Evolutionary conservation across 768 basidiomycete genomes (phyloP).

Genomic region (Pisolithus microcarpus): DNA sequence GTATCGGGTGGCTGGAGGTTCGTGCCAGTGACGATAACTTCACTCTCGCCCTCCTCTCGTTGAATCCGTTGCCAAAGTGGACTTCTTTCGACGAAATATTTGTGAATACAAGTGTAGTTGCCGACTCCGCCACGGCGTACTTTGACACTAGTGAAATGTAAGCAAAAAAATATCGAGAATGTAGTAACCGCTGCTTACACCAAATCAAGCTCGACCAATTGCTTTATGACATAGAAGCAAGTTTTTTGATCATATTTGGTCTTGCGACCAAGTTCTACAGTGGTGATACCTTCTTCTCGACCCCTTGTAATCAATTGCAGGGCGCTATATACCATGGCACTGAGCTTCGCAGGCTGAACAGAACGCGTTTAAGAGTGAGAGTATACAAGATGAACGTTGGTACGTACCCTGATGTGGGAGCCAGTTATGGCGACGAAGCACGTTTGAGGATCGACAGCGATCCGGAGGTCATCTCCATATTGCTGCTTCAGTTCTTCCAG

Average conservation of each 20-base stretch:
- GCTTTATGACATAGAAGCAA: slow-evolving; percentile 78
- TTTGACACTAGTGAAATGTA: slow-evolving; percentile 46
- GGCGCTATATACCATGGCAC: slow-evolving; percentile 77
- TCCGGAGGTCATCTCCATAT: slow-evolving; percentile 59
- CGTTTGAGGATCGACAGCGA: slow-evolving; percentile 69
- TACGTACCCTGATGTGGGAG: slow-evolving; percentile 70
- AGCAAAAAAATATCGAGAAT: background rate
- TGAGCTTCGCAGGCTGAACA: slow-evolving; percentile 68
- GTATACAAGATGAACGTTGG: background rate
- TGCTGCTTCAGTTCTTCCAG: slow-evolving; percentile 50
- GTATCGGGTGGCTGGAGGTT: slow-evolving; percentile 6
- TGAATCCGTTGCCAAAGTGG: slow-evolving; percentile 71
- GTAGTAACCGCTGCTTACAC: slow-evolving; percentile 42
- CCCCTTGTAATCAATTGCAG: slow-evolving; percentile 82
- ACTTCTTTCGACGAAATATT: slow-evolving; percentile 73
- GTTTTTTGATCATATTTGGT: slow-evolving; percentile 86
- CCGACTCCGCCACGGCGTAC: slow-evolving; percentile 72
- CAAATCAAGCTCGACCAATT: slow-evolving; percentile 64
- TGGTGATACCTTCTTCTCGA: slow-evolving; percentile 68
- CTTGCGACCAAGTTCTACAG: slow-evolving; percentile 67
- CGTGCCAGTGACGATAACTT: slow-evolving; percentile 11
- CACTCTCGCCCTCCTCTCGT: slow-evolving; percentile 52
- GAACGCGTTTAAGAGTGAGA: slow-evolving; percentile 6
- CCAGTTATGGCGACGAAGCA: slow-evolving; percentile 78
- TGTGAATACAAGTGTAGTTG: slow-evolving; percentile 73